These are phyloP conservation scores for Aspergillus ellipticus DNA, from an alignment of 495 filamentous ascomycete species.

Conservation along the genomic window DNA sequence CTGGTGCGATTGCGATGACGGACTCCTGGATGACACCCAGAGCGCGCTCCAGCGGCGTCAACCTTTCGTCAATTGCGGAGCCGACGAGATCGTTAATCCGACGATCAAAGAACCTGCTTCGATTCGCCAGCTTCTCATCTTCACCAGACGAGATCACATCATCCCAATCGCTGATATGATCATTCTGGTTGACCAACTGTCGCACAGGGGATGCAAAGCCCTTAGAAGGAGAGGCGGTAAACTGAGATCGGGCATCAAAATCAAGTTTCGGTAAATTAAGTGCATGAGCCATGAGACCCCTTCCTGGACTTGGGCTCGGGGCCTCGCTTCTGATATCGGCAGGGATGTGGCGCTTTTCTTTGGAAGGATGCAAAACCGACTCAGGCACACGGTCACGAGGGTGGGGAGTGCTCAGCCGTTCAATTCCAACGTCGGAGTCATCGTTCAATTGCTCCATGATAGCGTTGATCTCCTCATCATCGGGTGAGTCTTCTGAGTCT, in stretches of 20 bases:
- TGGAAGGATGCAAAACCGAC: conserved; percentile 45
- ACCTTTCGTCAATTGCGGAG: conserved; percentile 66
- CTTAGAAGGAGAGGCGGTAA: conserved; percentile 39
- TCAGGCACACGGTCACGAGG: conserved; percentile 36
- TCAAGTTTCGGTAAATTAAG: conserved; percentile 43
- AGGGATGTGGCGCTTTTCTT: conserved; percentile 52
- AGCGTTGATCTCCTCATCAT: conserved; percentile 78
- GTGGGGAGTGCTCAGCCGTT: conserved; percentile 50
- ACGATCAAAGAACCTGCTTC: conserved; percentile 78
- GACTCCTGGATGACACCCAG: conserved; percentile 69
- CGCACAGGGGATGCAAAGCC: conserved; percentile 49
- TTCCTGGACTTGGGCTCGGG: conserved; percentile 70
- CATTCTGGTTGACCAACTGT: conserved; percentile 60
- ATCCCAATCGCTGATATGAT: conserved; percentile 86
- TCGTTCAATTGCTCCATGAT: conserved; percentile 79
- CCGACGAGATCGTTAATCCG: conserved; percentile 84
- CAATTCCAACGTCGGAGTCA: conserved; percentile 68
- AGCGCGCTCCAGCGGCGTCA: conserved; percentile 75
- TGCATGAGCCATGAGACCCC: conserved; percentile 47
- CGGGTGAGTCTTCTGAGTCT: conserved; percentile 42
- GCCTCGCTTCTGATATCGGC: conserved; percentile 62
- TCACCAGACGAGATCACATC: conserved; percentile 78
- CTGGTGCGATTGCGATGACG: conserved; percentile 49
- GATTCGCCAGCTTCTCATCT: conserved; percentile 71
- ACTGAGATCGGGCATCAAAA: conserved; percentile 39